A percentile compares a stretch with the other conserved stretches of the same genome.
Conservation (phyloP, 2,329 filamentous ascomycete species). For the Calonectria fujianensis region DNA sequence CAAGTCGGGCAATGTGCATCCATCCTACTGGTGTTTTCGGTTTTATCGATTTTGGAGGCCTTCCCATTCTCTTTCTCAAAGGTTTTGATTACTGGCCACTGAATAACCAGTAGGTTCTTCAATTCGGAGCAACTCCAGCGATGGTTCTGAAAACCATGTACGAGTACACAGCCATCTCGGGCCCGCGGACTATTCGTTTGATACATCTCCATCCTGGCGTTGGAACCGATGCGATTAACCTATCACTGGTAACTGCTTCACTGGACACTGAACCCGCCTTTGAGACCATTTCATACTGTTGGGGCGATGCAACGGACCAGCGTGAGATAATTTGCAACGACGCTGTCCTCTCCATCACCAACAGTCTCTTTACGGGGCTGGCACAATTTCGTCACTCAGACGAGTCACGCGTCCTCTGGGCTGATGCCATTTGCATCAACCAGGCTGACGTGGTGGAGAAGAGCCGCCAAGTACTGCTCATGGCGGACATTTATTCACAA, state of each 20-base stretch:
- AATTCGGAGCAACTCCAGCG: neutral
- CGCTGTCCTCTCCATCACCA: neutral
- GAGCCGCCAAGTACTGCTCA: neutral
- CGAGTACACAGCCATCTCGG: neutral
- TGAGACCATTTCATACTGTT: neutral
- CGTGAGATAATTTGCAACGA: neutral
- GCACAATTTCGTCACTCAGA: neutral
- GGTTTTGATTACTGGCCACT: neutral
- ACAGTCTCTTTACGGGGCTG: neutral
- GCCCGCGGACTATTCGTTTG: neutral
- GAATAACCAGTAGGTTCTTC: neutral
- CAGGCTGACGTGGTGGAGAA: neutral
- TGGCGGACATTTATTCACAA: neutral
- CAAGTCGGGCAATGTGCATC: neutral
- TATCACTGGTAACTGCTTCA: neutral
- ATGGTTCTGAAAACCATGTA: neutral
- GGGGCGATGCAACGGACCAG: neutral
- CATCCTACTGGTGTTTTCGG: neutral
- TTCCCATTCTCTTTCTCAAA: neutral
- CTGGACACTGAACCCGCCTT: neutral
- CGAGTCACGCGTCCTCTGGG: neutral
- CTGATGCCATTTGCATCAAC: conserved; percentile 3
- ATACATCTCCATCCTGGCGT: neutral
- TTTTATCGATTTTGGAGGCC: neutral
- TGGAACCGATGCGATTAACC: neutral